phyloP scores from a whole-genome alignment of 768 basidiomycete species.

The Rickenella mellea region DNA sequence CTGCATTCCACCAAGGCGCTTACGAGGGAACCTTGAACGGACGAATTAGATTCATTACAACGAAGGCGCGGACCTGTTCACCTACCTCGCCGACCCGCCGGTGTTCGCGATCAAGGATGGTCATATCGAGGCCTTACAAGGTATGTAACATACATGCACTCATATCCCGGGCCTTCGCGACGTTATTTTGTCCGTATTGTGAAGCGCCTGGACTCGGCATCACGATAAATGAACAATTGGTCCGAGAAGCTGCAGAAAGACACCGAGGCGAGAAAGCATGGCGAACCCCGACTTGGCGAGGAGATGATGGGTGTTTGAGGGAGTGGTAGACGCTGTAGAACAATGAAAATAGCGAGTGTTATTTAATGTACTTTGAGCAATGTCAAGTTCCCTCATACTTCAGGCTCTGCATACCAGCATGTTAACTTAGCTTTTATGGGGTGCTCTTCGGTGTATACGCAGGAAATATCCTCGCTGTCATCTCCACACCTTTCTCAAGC shows the following conservation, averaged over 20 bases:
- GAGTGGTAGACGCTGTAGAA: conserved; percentile 54
- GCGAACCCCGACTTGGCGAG: conserved; percentile 49
- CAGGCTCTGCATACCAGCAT: too few species aligned
- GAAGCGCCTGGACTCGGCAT: conserved; percentile 53
- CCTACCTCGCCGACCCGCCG: conserved; percentile 42
- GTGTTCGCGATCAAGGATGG: conserved; percentile 48
- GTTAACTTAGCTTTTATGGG: too few species aligned
- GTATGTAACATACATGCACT: conserved; percentile 16
- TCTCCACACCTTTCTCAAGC: too few species aligned
- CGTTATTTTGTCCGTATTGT: background rate
- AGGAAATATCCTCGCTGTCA: too few species aligned
- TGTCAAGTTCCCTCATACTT: too few species aligned
- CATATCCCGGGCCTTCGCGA: too few species aligned
- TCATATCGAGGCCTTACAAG: conserved; percentile 33
- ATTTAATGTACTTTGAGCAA: too few species aligned
- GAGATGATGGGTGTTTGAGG: conserved; percentile 40
- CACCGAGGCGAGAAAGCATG: conserved; percentile 35
- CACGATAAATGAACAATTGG: conserved; percentile 47
- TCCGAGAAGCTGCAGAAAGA: conserved; percentile 26
- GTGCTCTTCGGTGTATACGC: too few species aligned
- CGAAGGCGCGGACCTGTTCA: conserved; percentile 48
- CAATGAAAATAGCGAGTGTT: too few species aligned
- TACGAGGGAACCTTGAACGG: background rate
- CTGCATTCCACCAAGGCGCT: background rate
- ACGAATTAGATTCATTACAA: conserved; percentile 53